Percentiles rank a stretch among this genome's conserved stretches.
Evolutionary conservation across 163 green algal species (phyloP).

Genomic region (Chlorella variabilis): DNA sequence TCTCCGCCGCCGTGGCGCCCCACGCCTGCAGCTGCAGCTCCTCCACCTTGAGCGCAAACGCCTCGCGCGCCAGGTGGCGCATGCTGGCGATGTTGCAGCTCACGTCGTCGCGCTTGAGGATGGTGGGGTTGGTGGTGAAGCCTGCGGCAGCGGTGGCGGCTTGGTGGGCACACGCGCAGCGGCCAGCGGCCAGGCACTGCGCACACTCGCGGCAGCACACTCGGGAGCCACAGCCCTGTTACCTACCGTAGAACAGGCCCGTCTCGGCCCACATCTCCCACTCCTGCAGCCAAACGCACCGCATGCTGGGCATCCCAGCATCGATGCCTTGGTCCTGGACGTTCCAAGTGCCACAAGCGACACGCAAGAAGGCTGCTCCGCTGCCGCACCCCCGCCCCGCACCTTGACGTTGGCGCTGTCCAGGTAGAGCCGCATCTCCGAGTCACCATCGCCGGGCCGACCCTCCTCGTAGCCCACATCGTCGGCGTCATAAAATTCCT

Average conservation of each 20-base stretch:
- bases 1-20: slow-evolving; percentile 66
- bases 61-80: slow-evolving; percentile 50
- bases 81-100: slow-evolving; percentile 65
- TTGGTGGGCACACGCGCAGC: no score
- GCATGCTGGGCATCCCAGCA: no score
- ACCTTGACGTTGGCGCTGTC: slow-evolving; percentile 60
- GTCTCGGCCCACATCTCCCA: slow-evolving; percentile 53
- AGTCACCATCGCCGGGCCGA: neutral
- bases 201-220: no score
- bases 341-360: no score
- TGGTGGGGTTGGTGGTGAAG: slow-evolving; percentile 87
- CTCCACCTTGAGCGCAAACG: slow-evolving; percentile 54
- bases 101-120: slow-evolving; percentile 75
- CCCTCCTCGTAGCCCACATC: neutral
- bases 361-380: no score
- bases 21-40: slow-evolving; percentile 87
- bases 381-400: no score
- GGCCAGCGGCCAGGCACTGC: no score
- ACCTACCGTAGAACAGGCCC: slow-evolving; percentile 47
- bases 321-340: no score
- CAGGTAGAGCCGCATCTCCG: slow-evolving; percentile 65
- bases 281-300: no score
- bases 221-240: neutral
- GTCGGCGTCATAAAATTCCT: slow-evolving; percentile 13
- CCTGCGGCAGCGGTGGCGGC: slow-evolving; percentile 44